Evolutionary conservation across 768 basidiomycete species (phyloP), one percentile per base, ranked within the genome.

Genomic region (Paxillus ammoniavirescens): DNA sequence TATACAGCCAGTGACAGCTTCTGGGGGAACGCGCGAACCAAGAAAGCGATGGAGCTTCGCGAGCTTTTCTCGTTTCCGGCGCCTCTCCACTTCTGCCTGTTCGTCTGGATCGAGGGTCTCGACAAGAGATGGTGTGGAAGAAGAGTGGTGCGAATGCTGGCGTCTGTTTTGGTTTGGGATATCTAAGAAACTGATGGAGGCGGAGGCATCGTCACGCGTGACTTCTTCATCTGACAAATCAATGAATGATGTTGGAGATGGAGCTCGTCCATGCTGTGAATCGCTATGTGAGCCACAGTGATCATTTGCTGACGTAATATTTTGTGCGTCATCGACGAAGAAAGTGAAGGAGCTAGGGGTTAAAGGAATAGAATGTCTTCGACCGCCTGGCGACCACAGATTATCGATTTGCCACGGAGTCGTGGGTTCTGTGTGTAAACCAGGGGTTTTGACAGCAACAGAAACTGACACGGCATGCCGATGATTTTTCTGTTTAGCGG

Each of bases 11-110:
- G 85, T 76, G 12, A 89, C 84, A 35, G 91, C 80, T 58, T 82
- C 80, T 13, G 79, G 66, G 8, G 91, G 91, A 26, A 93, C 86
- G 31, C 82, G 81, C 17, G 88, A 90, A n/a, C 91, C 91, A 33
- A 93, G 77, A 71, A 87, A 92, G 43, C 91, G 87, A 69, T 93
- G 89, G 4, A 93, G 78, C 67, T 84, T 92, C 3, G 87, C 87
- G 43, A 93, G 73, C 60, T 84, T 84, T 59, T 89, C 87, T 47
- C 91, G 78, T 69, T 87, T 90, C 56, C 81, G 80, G 52, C 82
- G 75, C 55, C 80, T 80, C 54, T 86, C 82, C 18, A 82, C 80
- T 47, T 90, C 88, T 15, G 72, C 78, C 54, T 73, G 77, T 54
- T 77, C 77, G 51, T 84, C 81, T 21, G 77, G 72, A 46, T 78